These are phyloP conservation scores for Fusarium sp. DNA, from an alignment of 2,329 filamentous ascomycete genomes.

Conservation along the genomic window DNA sequence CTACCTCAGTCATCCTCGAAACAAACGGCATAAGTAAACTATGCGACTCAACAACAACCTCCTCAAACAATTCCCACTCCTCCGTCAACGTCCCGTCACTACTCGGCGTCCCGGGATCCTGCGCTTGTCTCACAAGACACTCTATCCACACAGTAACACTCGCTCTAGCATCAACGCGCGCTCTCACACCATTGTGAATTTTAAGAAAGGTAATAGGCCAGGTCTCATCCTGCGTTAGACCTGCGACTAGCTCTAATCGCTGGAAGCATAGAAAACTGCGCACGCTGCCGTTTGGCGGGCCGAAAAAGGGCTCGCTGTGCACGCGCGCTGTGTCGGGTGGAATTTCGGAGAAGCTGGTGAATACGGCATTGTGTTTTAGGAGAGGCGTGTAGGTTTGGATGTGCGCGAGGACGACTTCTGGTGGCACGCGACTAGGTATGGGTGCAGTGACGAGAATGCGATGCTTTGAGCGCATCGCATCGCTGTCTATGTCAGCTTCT, in stretches of 20 bases:
- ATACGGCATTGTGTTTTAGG: conserved; percentile 17
- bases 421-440: conserved; percentile 28
- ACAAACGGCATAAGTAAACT: conserved; percentile 34
- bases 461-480: conserved; percentile 32
- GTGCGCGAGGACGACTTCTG: conserved; percentile 30
- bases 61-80: conserved; percentile 35
- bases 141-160: conserved; percentile 29
- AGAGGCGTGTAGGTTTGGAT: conserved; percentile 31
- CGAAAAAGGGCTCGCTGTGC: conserved; percentile 27
- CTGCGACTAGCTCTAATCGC: conserved; percentile 15
- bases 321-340: conserved; percentile 13
- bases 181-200: conserved; percentile 26
- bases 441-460: conserved; percentile 25
- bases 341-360: conserved; percentile 20
- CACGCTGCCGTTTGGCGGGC: conserved; percentile 13
- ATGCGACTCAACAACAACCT: conserved; percentile 25
- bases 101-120: conserved; percentile 18
- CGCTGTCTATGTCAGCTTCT: not conserved
- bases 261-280: conserved; percentile 14
- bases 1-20: conserved; percentile 7
- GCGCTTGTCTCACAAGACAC: conserved; percentile 18
- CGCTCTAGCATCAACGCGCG: conserved; percentile 25
- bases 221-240: conserved; percentile 12
- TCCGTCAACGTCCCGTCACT: conserved; percentile 15
- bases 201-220: conserved; percentile 29